Percentiles rank a stretch among this genome's conserved stretches.
Evolutionary conservation across 345 rosid genomes (phyloP).

Genomic region (Eucalyptus microcorys): DNA sequence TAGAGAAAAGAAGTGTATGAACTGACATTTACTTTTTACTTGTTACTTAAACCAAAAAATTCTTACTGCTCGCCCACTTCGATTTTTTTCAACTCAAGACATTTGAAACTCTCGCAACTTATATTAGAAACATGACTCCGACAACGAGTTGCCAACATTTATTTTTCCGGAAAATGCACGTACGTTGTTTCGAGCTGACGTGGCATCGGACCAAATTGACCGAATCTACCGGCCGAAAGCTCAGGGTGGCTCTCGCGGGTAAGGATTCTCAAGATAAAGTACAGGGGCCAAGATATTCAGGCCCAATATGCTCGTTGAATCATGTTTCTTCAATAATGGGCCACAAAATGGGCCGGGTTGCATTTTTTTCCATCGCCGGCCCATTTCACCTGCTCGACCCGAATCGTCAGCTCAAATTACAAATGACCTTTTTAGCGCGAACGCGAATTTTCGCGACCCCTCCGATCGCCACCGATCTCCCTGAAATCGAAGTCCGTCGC

Average conservation of each 20-base stretch:
- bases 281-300: not conserved
- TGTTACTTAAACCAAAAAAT: too few relatives aligned
- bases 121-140: not conserved
- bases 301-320: not conserved
- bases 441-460: not conserved
- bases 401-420: not conserved
- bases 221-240: not conserved
- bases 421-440: not conserved
- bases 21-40: too few relatives aligned
- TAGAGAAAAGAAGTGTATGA: too few relatives aligned
- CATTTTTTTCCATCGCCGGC: not conserved
- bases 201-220: not conserved
- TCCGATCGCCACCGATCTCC: not conserved
- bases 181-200: not conserved
- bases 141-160: not conserved
- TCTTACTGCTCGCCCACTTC: too few relatives aligned
- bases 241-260: not conserved
- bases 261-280: not conserved
- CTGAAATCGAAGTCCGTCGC: not conserved
- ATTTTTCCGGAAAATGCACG: too few relatives aligned
- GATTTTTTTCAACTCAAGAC: too few relatives aligned
- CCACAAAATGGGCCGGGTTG: not conserved
- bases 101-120: too few relatives aligned
- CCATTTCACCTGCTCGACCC: not conserved
- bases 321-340: not conserved